Conservation (phyloP, 768 basidiomycete genomes). For the Asterophora lycoperdoides region DNA sequence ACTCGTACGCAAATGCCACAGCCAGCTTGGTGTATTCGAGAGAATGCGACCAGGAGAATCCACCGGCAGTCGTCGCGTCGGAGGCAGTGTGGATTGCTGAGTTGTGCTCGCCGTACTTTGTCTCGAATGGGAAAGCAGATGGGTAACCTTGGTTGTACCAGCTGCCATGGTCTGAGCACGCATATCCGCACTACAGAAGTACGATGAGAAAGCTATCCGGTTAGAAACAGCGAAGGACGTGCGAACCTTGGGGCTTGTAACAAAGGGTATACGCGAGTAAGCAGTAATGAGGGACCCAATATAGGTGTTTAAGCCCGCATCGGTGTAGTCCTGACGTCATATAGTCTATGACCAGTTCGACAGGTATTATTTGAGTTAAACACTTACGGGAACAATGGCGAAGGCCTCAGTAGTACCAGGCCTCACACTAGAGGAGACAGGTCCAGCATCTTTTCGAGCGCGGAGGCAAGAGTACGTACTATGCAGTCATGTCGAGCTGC, state of each 20-base stretch:
- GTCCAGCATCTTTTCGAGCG: background rate
- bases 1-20: constrained; percentile 13
- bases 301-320: constrained; percentile 2
- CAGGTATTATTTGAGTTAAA: too few species aligned
- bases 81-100: constrained; percentile 39
- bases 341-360: too few species aligned
- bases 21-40: constrained; percentile 53
- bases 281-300: too few species aligned
- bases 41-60: constrained; percentile 60
- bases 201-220: background rate
- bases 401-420: constrained; percentile 36
- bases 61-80: constrained; percentile 32
- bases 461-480: constrained; percentile 19
- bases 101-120: constrained; percentile 20
- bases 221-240: too few species aligned
- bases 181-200: constrained; percentile 40
- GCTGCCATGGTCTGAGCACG: constrained; percentile 66
- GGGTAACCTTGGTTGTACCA: constrained; percentile 63
- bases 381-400: constrained; percentile 28
- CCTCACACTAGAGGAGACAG: constrained; percentile 35
- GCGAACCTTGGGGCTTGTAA: too few species aligned
- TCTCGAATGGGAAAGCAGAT: constrained; percentile 22
- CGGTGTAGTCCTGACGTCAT: constrained; percentile 23
- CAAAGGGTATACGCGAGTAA: too few species aligned
- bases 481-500: constrained; percentile 48